These are phyloP conservation scores for Agaricus sinodeliciosus DNA, from an alignment of 768 basidiomycete species.

Conservation along the genomic window DNA sequence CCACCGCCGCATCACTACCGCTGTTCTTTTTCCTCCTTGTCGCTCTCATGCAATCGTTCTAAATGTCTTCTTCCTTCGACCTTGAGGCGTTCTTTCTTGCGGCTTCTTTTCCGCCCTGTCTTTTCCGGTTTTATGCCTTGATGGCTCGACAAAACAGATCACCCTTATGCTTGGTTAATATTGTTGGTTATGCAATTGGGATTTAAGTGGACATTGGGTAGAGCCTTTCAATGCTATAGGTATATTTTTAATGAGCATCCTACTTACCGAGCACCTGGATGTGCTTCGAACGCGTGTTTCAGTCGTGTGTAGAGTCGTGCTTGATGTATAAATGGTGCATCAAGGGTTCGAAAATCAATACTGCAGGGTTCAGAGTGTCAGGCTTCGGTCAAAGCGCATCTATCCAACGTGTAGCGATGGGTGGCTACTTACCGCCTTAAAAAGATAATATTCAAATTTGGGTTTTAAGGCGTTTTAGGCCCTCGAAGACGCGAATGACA, in stretches of 20 bases:
- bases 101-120: not conserved
- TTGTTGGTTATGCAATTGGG: not conserved
- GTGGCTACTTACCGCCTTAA: too few relatives aligned
- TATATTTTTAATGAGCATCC: not conserved
- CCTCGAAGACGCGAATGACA: not conserved
- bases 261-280: not conserved
- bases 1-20: constrained; percentile 2
- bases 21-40: not conserved
- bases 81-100: not conserved
- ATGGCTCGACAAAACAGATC: not conserved
- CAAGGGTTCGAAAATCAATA: not conserved
- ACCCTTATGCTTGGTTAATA: not conserved
- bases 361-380: too few relatives aligned
- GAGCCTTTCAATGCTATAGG: not conserved
- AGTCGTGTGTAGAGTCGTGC: not conserved
- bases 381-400: not conserved
- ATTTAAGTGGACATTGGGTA: not conserved
- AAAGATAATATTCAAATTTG: not conserved
- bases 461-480: not conserved
- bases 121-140: too few relatives aligned
- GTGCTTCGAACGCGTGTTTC: constrained; percentile 5
- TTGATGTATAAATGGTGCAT: not conserved
- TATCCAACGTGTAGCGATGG: too few relatives aligned
- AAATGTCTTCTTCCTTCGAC: not conserved
- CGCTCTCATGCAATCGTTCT: constrained; percentile 1